These are phyloP conservation scores for Macrocybe sp. DNA, from an alignment of 1,284 basidiomycete species.

Conservation along the genomic window DNA sequence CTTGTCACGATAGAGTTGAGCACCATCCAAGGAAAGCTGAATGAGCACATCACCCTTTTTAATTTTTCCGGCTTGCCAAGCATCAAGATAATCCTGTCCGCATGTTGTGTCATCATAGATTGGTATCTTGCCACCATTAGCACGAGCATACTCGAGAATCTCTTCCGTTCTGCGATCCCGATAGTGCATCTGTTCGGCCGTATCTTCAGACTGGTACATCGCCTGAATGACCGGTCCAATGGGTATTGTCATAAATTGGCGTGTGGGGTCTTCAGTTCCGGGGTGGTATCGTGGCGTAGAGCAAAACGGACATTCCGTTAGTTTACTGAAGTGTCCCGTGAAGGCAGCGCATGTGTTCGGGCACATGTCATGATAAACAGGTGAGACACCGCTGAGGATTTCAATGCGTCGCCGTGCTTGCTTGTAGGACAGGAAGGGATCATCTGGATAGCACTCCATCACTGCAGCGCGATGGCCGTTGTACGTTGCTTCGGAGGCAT, in stretches of 20 bases:
- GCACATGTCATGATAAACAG: slow-evolving; percentile 27
- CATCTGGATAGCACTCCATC: slow-evolving; percentile 15
- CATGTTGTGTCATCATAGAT: slow-evolving; percentile 8
- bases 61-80: slow-evolving; percentile 8
- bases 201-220: neutral
- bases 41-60: slow-evolving; percentile 5
- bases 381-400: slow-evolving; percentile 21
- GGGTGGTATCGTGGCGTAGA: slow-evolving; percentile 13
- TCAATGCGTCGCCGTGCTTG: slow-evolving; percentile 16
- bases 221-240: slow-evolving; percentile 7
- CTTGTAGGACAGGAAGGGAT: slow-evolving; percentile 20
- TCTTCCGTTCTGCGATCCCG: neutral
- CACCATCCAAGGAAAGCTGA: slow-evolving; percentile 8
- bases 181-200: slow-evolving; percentile 12
- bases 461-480: slow-evolving; percentile 9
- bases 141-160: slow-evolving; percentile 2
- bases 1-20: slow-evolving; percentile 5
- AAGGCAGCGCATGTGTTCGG: slow-evolving; percentile 26
- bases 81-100: slow-evolving; percentile 9
- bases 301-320: slow-evolving; percentile 18
- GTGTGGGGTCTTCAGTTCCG: neutral
- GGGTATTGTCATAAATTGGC: slow-evolving; percentile 5
- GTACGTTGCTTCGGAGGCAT: slow-evolving; percentile 22
- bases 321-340: slow-evolving; percentile 23
- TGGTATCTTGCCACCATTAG: neutral